Conservation (phyloP, 2,329 filamentous ascomycete genomes). For the Botryosphaeria agaves region DNA sequence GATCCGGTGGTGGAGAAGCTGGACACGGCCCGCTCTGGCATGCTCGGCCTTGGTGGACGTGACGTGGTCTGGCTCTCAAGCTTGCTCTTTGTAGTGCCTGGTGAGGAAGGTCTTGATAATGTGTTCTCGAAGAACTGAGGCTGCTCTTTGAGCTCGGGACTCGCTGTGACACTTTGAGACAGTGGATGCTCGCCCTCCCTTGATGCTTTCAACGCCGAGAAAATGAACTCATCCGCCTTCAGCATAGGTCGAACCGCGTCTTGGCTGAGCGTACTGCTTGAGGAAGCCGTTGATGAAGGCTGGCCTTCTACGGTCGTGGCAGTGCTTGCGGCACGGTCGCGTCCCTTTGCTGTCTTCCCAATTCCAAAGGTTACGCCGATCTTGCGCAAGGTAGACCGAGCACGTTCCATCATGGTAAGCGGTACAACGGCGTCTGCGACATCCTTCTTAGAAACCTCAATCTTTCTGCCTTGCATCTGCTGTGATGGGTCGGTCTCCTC, state of each 20-base stretch:
- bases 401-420: conserved; percentile 68
- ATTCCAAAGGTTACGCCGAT: conserved; percentile 41
- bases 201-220: conserved; percentile 30
- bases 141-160: conserved; percentile 35
- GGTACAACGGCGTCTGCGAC: conserved; percentile 82
- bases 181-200: conserved; percentile 50
- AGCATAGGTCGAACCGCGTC: conserved; percentile 39
- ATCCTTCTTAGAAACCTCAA: conserved; percentile 83
- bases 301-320: conserved; percentile 37
- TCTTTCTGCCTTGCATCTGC: conserved; percentile 63
- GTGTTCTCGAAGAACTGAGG: conserved; percentile 16
- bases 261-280: conserved; percentile 36
- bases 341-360: conserved; percentile 33
- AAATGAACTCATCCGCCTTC: conserved; percentile 39
- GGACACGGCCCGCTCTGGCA: conserved; percentile 23
- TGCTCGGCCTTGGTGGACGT: conserved; percentile 8
- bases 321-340: conserved; percentile 37
- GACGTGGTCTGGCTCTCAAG: no score
- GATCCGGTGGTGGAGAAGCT: conserved; percentile 23
- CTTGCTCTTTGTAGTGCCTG: conserved; percentile 21
- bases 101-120: conserved; percentile 18
- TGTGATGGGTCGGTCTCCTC: conserved; percentile 79
- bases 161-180: conserved; percentile 55
- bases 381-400: conserved; percentile 54
- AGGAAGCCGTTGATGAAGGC: conserved; percentile 33